phyloP scores from a whole-genome alignment of 257 asterid genomes.

The Orobanche coerulescens region DNA sequence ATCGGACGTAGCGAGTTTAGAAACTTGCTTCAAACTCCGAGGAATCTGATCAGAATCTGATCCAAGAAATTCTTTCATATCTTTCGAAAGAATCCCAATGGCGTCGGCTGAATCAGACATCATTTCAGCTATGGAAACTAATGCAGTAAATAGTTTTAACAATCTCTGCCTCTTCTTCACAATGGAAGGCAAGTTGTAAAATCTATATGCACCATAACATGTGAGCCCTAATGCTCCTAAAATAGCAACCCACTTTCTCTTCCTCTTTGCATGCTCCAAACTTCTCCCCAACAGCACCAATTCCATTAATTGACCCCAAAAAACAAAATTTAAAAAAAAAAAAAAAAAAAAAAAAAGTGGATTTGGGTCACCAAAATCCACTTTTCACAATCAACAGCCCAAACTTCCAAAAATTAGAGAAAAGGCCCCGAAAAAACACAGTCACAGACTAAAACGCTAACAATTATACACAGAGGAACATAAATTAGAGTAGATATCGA shows the following conservation, averaged over 20 bases:
- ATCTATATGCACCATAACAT: constrained; percentile 43
- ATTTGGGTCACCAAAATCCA: neutral
- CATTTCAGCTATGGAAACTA: constrained; percentile 44
- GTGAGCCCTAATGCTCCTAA: constrained; percentile 49
- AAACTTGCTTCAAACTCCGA: constrained; percentile 57
- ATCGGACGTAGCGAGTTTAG: constrained; percentile 43
- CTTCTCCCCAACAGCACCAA: constrained; percentile 29
- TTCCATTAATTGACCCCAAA: constrained; percentile 28
- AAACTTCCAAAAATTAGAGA: neutral
- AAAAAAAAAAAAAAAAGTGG: neutral
- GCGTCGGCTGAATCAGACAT: constrained; percentile 59
- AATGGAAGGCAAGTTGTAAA: constrained; percentile 46
- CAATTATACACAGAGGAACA: neutral
- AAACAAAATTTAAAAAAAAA: neutral
- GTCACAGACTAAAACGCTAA: too few species aligned
- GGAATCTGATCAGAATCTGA: constrained; percentile 67
- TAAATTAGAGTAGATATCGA: neutral
- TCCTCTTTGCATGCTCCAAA: constrained; percentile 28
- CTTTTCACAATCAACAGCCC: neutral
- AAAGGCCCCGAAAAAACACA: too few species aligned
- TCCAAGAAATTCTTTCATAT: constrained; percentile 42
- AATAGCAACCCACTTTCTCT: constrained; percentile 38
- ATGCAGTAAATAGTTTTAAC: constrained; percentile 31
- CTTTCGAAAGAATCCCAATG: constrained; percentile 50
- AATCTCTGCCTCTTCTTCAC: constrained; percentile 43